Conservation (phyloP, 192 early-diverging fungal genomes). For the Rhizoclosmatium sp. region DNA sequence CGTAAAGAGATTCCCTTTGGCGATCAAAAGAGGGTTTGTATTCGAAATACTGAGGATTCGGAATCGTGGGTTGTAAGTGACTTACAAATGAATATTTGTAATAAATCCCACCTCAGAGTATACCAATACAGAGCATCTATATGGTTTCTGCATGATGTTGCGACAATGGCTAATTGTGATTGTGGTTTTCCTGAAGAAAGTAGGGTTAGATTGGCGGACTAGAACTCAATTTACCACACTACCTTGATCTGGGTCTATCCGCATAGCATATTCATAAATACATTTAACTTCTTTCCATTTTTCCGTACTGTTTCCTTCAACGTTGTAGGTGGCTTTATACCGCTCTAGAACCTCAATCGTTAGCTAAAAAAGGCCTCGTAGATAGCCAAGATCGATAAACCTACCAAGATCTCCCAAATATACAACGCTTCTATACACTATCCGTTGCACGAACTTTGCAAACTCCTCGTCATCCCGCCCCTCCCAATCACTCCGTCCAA, state of each 20-base stretch:
- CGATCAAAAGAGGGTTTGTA: conserved; percentile 37
- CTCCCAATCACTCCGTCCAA: not conserved
- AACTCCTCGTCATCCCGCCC: conserved; percentile 10
- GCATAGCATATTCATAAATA: conserved; percentile 18
- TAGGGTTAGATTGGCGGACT: not conserved
- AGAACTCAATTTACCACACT: not conserved
- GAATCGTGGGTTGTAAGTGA: no score
- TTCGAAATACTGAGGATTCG: conserved; percentile 37
- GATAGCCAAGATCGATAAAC: not conserved
- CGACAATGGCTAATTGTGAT: conserved; percentile 51
- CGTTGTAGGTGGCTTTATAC: conserved; percentile 13
- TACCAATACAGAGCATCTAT: conserved; percentile 54
- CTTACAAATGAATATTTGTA: not conserved
- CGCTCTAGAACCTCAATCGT: conserved; percentile 14
- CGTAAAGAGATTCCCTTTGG: conserved; percentile 43
- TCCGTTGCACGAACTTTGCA: not conserved
- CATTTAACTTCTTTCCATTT: conserved; percentile 4
- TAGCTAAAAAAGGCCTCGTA: not conserved
- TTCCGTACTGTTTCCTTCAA: not conserved
- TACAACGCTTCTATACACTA: conserved; percentile 40
- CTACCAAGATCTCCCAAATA: conserved; percentile 51
- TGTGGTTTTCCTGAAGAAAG: conserved; percentile 45
- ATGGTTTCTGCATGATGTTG: conserved; percentile 38
- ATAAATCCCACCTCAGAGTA: conserved; percentile 37
- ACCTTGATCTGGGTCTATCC: conserved; percentile 27